Conservation (phyloP, 108 stramenopile genomes). For the Fragilariopsis cylindrus region DNA sequence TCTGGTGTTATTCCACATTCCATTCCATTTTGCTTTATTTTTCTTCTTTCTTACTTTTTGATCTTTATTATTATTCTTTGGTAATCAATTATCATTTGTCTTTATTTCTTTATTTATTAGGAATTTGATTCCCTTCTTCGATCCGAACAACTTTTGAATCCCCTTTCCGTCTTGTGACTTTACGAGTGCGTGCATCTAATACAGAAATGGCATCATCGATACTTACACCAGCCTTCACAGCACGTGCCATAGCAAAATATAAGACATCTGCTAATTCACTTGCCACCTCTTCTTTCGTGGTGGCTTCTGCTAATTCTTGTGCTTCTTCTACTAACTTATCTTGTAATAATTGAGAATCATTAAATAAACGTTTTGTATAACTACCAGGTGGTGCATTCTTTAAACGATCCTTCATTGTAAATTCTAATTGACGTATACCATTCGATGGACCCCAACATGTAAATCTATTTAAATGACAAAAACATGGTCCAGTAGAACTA, state of each 20-base stretch:
- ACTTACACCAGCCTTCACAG: constrained; percentile 89
- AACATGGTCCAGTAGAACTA: constrained; percentile 29
- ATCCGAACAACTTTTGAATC: constrained; percentile 94
- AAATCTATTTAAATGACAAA: constrained; percentile 90
- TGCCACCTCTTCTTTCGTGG: constrained; percentile 82
- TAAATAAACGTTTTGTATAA: constrained; percentile 96
- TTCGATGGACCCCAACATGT: constrained; percentile 91
- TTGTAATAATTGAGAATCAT: constrained; percentile 83
- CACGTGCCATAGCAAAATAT: constrained; percentile 96
- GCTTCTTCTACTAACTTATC: constrained; percentile 98
- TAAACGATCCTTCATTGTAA: constrained; percentile 72
- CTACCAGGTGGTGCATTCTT: constrained; percentile 88
- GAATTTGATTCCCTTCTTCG: constrained; percentile 81
- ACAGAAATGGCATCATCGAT: constrained; percentile 89
- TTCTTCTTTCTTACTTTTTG: too few relatives aligned
- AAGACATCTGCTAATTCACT: constrained; percentile 95
- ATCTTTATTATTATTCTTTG: too few relatives aligned
- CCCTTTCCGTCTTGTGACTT: constrained; percentile 93
- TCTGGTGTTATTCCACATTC: too few relatives aligned
- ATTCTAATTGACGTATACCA: constrained; percentile 87
- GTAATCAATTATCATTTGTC: too few relatives aligned
- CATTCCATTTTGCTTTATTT: too few relatives aligned
- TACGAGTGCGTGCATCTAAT: constrained; percentile 85
- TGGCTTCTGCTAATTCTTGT: constrained; percentile 95
- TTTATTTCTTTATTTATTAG: constrained; percentile 20